phyloP scores from a whole-genome alignment of 148 eudicot species.

The Spergularia bocconei region DNA sequence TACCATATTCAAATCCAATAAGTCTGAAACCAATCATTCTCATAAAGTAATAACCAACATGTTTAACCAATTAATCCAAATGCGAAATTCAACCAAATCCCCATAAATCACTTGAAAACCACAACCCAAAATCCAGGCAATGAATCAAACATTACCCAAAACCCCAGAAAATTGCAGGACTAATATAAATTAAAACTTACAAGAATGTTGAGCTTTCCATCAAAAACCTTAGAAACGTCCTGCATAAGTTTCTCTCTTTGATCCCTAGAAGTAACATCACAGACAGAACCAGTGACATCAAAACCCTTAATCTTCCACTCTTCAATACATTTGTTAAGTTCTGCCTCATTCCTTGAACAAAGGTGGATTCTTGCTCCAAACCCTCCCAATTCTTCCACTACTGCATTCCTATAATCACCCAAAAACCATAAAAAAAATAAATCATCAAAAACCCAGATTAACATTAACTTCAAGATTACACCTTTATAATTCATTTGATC shows the following conservation, averaged over 20 bases:
- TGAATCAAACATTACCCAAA: background rate
- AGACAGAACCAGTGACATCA: conserved; percentile 63
- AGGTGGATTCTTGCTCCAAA: conserved; percentile 69
- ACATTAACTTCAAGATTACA: background rate
- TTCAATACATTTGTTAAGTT: conserved; percentile 59
- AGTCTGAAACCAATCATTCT: background rate
- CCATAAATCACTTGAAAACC: no score
- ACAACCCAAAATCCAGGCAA: background rate
- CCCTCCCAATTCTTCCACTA: conserved; percentile 74
- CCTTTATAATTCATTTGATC: background rate
- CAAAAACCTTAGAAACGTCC: conserved; percentile 55
- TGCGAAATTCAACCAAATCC: background rate
- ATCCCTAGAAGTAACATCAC: conserved; percentile 52
- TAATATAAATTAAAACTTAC: conserved; percentile 38
- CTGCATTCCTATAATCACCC: conserved; percentile 49
- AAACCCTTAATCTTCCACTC: conserved; percentile 73
- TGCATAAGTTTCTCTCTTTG: conserved; percentile 55
- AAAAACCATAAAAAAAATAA: background rate
- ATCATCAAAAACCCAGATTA: background rate
- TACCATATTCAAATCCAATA: background rate
- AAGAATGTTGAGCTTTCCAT: conserved; percentile 82
- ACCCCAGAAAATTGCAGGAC: background rate
- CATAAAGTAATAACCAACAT: background rate
- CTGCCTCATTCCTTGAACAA: conserved; percentile 76
- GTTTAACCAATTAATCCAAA: background rate